Base-by-base conservation (phyloP, 208 protist genomes). In the Leishmania tarentolae region DNA sequence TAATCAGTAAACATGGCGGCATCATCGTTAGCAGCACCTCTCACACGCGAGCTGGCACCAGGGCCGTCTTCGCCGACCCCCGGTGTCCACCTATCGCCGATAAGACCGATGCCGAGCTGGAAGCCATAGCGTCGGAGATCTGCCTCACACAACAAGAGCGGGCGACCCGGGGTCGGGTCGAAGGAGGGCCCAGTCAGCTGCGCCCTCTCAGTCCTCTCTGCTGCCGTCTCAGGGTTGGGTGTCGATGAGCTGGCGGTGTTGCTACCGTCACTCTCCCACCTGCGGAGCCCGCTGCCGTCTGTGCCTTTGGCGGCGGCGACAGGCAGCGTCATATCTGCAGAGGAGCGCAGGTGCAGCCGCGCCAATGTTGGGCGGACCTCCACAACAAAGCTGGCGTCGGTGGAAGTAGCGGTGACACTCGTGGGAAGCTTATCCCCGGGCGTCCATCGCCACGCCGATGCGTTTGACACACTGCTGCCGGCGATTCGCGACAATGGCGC, bases 71-170 rank as follows among this genome's bases (percentile, higher is more conserved):
- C 73, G 42, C 69, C 84, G 8, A 94, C 91, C 21, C 75, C 65
- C 9, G 52, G 3, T 28, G 90, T 91, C 94, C 94, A 97, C 24
- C 31, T 81, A 57, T 97, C 94, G 8, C 95, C 95, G 59, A 97
- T 89, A 40, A 98, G 90, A 80, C 93, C 90, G 17, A 98, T 82
- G 1, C 95, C 93, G n/a, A 98, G 85, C 83, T 93, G 88, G 78
- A 96, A 89, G 52, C 95, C 95, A 69, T 93, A 61, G 46, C 79
- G 86, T 15, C 82, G 85, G 66, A 98, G 66, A 74, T 90, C 86
- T 0, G 85, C 42, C 83, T 96, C 95, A 78, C 93, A 98, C 61
- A 98, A 66, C 56, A 96, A 17, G 15, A 95, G 86, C n/a, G 91
- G 92, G 0, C 90, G 86, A 7, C 66, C 59, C 0, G 80, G 53